Percentiles rank a stretch among this genome's conserved stretches.
Conservation (phyloP, 2,329 filamentous ascomycete genomes). For the Fusarium annulatum region DNA sequence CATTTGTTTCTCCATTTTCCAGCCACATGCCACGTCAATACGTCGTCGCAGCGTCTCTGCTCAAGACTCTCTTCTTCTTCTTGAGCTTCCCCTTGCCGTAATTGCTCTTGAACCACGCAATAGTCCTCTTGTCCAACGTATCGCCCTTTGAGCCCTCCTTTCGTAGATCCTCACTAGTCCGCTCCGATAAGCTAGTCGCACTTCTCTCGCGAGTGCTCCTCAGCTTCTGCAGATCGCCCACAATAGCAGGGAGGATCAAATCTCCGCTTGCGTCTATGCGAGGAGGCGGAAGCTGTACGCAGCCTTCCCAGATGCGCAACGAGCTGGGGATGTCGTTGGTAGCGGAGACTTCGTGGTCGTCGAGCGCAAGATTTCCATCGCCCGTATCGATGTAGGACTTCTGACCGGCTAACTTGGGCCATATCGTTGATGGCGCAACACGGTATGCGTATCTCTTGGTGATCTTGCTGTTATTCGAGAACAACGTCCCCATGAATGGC, state of each 20-base stretch:
- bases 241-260: constrained; percentile 24
- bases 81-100: constrained; percentile 20
- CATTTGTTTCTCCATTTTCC: not conserved
- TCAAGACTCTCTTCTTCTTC: constrained; percentile 26
- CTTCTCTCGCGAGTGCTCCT: constrained; percentile 10
- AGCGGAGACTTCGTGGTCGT: constrained; percentile 31
- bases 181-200: constrained; percentile 26
- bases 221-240: constrained; percentile 28
- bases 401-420: constrained; percentile 47
- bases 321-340: not conserved
- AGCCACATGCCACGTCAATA: not conserved
- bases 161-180: constrained; percentile 11
- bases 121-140: constrained; percentile 16
- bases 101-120: constrained; percentile 24
- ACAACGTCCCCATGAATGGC: constrained; percentile 44
- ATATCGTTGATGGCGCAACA: constrained; percentile 48
- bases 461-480: constrained; percentile 22
- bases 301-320: constrained; percentile 33
- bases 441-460: constrained; percentile 39
- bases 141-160: not conserved
- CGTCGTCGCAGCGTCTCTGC: constrained; percentile 20
- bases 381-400: constrained; percentile 44
- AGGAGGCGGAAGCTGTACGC: constrained; percentile 44
- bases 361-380: constrained; percentile 35
- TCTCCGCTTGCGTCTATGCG: constrained; percentile 24